Evolutionary conservation across 148 eudicot genomes (phyloP).

Genomic region (Persicaria tinctoria): DNA sequence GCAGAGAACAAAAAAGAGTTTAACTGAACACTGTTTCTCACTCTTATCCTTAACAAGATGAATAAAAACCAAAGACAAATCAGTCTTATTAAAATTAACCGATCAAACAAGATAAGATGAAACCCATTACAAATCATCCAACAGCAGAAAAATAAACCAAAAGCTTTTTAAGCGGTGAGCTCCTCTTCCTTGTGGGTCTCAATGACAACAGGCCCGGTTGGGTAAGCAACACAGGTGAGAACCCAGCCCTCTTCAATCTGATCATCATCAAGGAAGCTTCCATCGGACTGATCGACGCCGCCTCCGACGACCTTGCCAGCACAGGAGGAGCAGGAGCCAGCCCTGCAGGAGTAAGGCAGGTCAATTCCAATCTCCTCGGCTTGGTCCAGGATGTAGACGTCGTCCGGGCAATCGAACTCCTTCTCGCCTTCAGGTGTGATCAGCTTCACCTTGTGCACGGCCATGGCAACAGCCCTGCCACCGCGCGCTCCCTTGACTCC

Average conservation of each 20-base stretch:
- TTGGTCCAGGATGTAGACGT: constrained; percentile 57
- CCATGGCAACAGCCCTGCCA: constrained; percentile 41
- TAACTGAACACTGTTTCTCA: not conserved
- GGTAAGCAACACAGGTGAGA: constrained; percentile 73
- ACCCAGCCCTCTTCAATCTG: constrained; percentile 58
- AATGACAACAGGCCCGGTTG: constrained; percentile 44
- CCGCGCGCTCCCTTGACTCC: constrained; percentile 31
- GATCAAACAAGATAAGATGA: not conserved
- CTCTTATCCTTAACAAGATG: not conserved
- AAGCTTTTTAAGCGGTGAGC: constrained; percentile 22
- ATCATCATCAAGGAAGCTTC: constrained; percentile 67
- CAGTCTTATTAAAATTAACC: constrained; percentile 6
- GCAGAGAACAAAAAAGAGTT: not conserved
- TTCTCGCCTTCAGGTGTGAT: constrained; percentile 38
- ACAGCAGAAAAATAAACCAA: not conserved
- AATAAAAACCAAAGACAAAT: not conserved
- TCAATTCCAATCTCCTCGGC: constrained; percentile 59
- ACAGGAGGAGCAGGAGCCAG: constrained; percentile 82
- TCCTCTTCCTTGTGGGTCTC: constrained; percentile 84
- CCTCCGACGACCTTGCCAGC: constrained; percentile 53
- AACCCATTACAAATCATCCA: not conserved
- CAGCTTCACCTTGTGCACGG: constrained; percentile 49
- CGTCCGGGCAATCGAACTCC: constrained; percentile 41
- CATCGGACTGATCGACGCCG: constrained; percentile 56
- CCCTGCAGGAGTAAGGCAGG: constrained; percentile 86